phyloP scores from a whole-genome alignment of 1,139 yeast species.

The Candida labiduridarum region DNA sequence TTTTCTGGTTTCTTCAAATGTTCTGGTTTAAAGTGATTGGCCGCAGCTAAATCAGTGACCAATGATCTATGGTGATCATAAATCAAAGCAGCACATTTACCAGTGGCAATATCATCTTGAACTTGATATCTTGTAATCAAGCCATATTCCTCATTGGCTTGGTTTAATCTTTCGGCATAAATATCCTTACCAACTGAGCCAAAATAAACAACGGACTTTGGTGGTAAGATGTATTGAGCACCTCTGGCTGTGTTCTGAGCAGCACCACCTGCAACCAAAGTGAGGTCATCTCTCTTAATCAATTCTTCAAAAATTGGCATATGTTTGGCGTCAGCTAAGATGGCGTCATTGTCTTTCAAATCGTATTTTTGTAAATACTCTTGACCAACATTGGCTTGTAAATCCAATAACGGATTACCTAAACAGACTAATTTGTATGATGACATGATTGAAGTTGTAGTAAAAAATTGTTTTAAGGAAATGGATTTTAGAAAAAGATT shows the following conservation, averaged over 20 bases:
- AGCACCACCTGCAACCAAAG: slow-evolving; percentile 96
- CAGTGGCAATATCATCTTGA: slow-evolving; percentile 77
- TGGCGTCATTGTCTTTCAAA: slow-evolving; percentile 91
- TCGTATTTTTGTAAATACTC: slow-evolving; percentile 77
- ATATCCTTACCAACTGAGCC: slow-evolving; percentile 96
- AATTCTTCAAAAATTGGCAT: slow-evolving; percentile 84
- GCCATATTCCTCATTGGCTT: slow-evolving; percentile 88
- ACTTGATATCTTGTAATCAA: slow-evolving; percentile 84
- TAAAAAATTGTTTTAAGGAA: background rate
- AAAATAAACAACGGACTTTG: slow-evolving; percentile 83
- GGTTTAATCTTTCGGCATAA: slow-evolving; percentile 76
- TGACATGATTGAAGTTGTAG: slow-evolving; percentile 28
- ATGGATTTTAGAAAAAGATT: background rate
- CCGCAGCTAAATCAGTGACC: slow-evolving; percentile 96
- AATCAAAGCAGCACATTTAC: slow-evolving; percentile 97
- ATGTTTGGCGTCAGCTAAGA: slow-evolving; percentile 86
- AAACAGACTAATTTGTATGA: slow-evolving; percentile 46
- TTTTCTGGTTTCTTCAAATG: slow-evolving; percentile 89
- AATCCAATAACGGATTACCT: slow-evolving; percentile 76
- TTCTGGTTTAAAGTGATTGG: slow-evolving; percentile 90
- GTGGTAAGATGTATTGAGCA: slow-evolving; percentile 89
- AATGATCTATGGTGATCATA: slow-evolving; percentile 87
- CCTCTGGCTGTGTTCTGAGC: slow-evolving; percentile 99
- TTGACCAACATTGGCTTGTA: slow-evolving; percentile 77
- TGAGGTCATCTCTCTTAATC: slow-evolving; percentile 59